Base-by-base conservation (phyloP, 179 eudicot species). In the Patellifolia procumbens region DNA sequence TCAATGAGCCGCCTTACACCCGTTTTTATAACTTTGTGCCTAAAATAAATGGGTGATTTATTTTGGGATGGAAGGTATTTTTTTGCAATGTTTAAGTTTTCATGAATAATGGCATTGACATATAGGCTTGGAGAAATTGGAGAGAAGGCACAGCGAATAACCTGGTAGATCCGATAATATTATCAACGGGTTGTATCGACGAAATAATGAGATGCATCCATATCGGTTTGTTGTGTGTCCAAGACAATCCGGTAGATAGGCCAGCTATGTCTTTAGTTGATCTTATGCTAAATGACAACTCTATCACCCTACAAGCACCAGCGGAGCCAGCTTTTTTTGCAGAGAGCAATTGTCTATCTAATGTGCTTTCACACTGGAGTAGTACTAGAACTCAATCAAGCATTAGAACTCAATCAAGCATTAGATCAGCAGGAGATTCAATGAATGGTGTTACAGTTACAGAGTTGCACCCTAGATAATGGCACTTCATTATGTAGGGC, bases 211-310 rank as follows among this genome's bases (percentile, higher is more conserved):
- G 58, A 69, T 69, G 73, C 73, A 69, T 69, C 20, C 73, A 69
- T 16, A 69, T 69, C n/a, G 73, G 73, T 19, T 69, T 69, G 39
- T 48, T 69, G 59, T 69, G 73, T 69, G 73, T 69, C 42, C 73
- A 69, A 69, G 59, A 69, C 8, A 16, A 29, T 39, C 59, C 73
- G 8, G 43, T 2, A 6, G 19, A 69, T 37, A 31, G 73, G 11
- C 73, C 73, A 28, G 49, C 59, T 2, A 69, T 69, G 39, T 49
- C 73, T 7, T 7, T 28, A 69, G 58, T 69, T 8, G 42, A 29
- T 49, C 24, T 48, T 3, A 69, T 69, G 73, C 7, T 69, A 35
- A 69, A 42, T 49, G 49, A 42, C 3, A 0, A 69, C 13, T 69
- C 73, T 29, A 17, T 69, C 3, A 17, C 58, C 4, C 73, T 69